These are phyloP conservation scores for Scedosporium dehoogii DNA, from an alignment of 2,329 filamentous ascomycete species.

Conservation along the genomic window DNA sequence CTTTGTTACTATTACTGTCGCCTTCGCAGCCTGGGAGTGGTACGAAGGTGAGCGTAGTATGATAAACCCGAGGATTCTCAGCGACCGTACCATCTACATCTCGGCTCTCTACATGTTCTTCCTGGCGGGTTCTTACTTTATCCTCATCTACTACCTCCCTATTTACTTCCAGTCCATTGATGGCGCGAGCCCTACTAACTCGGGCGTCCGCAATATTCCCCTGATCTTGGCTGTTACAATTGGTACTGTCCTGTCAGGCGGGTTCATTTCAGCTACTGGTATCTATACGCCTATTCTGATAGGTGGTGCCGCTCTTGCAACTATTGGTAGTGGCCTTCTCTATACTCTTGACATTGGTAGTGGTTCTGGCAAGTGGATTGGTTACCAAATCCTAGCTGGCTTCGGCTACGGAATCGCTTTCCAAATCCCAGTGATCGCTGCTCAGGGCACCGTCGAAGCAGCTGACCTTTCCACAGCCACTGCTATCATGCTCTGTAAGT, in stretches of 20 bases:
- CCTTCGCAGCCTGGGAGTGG: slow-evolving; percentile 23
- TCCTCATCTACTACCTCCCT: slow-evolving; percentile 29
- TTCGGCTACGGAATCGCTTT: slow-evolving; percentile 30
- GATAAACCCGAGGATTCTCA: slow-evolving; percentile 29
- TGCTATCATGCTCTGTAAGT: slow-evolving; percentile 29
- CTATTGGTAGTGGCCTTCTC: slow-evolving; percentile 30
- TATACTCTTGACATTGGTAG: slow-evolving; percentile 28
- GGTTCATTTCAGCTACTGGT: slow-evolving; percentile 25
- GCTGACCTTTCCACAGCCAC: slow-evolving; percentile 34
- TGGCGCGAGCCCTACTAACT: slow-evolving; percentile 23
- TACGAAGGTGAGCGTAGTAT: slow-evolving; percentile 26
- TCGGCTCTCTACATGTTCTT: slow-evolving; percentile 21
- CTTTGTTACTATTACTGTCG: slow-evolving; percentile 18
- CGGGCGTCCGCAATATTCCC: slow-evolving; percentile 16
- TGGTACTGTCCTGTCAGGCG: slow-evolving; percentile 14
- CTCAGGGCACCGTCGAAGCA: slow-evolving; percentile 28
- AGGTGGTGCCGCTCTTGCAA: slow-evolving; percentile 20
- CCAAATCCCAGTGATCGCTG: slow-evolving; percentile 31
- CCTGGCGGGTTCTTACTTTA: slow-evolving; percentile 23
- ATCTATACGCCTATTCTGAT: slow-evolving; percentile 36
- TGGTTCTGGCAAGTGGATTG: slow-evolving; percentile 28
- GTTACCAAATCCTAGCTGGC: slow-evolving; percentile 33
- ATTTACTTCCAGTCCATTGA: slow-evolving; percentile 38
- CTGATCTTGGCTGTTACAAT: slow-evolving; percentile 9
- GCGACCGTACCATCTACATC: slow-evolving; percentile 24